Base-by-base conservation (phyloP, 768 basidiomycete species). In the Hygrocybe punicea region DNA sequence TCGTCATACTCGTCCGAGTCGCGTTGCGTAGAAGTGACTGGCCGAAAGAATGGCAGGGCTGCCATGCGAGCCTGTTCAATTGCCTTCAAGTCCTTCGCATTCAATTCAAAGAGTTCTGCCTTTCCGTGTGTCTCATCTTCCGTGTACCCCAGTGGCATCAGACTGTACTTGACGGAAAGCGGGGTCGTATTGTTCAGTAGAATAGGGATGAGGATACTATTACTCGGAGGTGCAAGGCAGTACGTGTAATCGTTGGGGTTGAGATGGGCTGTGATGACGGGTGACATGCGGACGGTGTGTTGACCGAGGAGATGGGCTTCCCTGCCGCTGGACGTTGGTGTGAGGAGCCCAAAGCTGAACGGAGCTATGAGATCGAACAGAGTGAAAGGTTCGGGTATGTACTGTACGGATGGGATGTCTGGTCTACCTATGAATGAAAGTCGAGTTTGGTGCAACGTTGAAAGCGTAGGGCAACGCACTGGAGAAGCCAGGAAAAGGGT, bases 171-270 rank as follows among this genome's bases (percentile, higher is more conserved):
- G 51, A 97, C 72, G 52, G 80, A 78, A 11, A 78, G 77, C 4
- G 91, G 81, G n/a, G 78, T 79, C 8, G 95, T 93, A 71, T 96
- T 95, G 75, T 98, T 97, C 69, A 97, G 81, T 45, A 95, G 78
- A 34, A 97, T 73, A 1, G 95, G 95, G 47, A 97, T 74, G 53
- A 92, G 80, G 29, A 89, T 81, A 44, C 76, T 74, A 52, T 78
- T 76, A 6, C 73, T 71, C 9, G 77, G 72, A 17, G 76, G 67
- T 1, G 87, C 76, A 17, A 95, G 77, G 64, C 93, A 96, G 68
- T 86, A 94, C 3, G 84, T 84, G 51, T 83, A 77, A 13, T 73
- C 78, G 57, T 86, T 78, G 10, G 91, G 92, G 63, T 96, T 95
- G 44, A 98, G 77, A 19, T 87, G 86, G 4, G 94, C 95, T 2